Conservation (phyloP, 1,139 yeast species). For the Kurtzmaniella quercitrusa region DNA sequence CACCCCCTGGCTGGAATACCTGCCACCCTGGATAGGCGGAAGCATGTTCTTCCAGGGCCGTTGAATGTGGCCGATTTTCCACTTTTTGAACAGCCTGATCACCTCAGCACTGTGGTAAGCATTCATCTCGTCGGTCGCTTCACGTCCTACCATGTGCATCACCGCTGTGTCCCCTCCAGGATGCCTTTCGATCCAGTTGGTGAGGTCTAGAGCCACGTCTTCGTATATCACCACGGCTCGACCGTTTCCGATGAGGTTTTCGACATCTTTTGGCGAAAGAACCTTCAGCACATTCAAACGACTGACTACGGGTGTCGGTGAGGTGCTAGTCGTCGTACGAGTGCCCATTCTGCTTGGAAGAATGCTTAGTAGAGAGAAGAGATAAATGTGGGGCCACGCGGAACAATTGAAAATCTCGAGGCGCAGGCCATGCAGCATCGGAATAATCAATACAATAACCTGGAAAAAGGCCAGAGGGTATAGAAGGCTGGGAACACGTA, state of each 20-base stretch:
- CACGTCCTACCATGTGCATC: constrained; percentile 79
- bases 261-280: constrained; percentile 19
- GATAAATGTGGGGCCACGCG: neutral
- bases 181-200: constrained; percentile 67
- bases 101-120: constrained; percentile 73
- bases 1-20: constrained; percentile 21
- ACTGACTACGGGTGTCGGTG: neutral
- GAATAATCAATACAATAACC: neutral
- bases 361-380: no score
- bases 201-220: constrained; percentile 56
- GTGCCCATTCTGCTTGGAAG: neutral
- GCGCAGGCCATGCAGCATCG: neutral
- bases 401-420: neutral
- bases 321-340: neutral
- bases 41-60: constrained; percentile 65
- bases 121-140: constrained; percentile 87
- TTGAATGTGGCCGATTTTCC: constrained; percentile 61
- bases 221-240: constrained; percentile 66
- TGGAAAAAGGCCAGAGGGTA: no score
- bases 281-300: neutral
- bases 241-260: constrained; percentile 59
- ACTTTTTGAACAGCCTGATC: constrained; percentile 42
- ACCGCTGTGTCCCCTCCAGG: constrained; percentile 92
- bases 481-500: no score
- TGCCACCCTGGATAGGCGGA: constrained; percentile 89